Evolutionary conservation across 768 basidiomycete species (phyloP), one percentile per base, ranked within the genome.

Genomic region (Suillus hirtellus): DNA sequence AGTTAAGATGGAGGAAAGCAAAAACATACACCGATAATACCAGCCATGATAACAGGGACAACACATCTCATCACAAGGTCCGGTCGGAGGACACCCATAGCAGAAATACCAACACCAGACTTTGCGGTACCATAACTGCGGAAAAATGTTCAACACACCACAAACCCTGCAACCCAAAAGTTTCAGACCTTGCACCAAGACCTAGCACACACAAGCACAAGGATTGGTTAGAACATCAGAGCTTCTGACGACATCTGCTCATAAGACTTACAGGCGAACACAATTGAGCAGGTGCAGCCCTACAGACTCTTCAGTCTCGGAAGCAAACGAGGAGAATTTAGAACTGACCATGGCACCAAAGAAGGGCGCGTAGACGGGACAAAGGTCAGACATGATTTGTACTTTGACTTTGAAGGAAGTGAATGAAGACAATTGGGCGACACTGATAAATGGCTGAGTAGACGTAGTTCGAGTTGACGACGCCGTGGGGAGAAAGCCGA

Each of bases 21-120:
- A 58, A 38, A 47, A 65, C 94, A 68, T 69, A 99, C 96, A 76
- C 93, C 96, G 80, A 99, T 97, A 82, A 99, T 99, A 95, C 96
- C 96, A 84, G 96, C 96, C 96, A 99, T 98, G 79, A 99, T 91
- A 76, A 98, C 95, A 53, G 96, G 96, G 60, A 99, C 88, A 67
- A 92, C 89, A 86, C 92, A 96, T 83, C 90, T 95, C 92, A 99
- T 96, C 93, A 98, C 96, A 71, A 90, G 83, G 83, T 96, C 96
- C 59, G 96, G 96, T 66, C 95, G 89, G 63, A 97, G 88, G 69
- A 96, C 93, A 62, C 96, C 94, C 97, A 97, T 99, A 68, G 97
- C 96, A 62, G 95, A 91, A 69, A 97, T 94, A 71, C 95, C 94
- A 68, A 95, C 97, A 73, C 97, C 97, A 70, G 97, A 97, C 81